Conservation (phyloP, 2,329 filamentous ascomycete species). For the Rhytidhysteron rufulum region DNA sequence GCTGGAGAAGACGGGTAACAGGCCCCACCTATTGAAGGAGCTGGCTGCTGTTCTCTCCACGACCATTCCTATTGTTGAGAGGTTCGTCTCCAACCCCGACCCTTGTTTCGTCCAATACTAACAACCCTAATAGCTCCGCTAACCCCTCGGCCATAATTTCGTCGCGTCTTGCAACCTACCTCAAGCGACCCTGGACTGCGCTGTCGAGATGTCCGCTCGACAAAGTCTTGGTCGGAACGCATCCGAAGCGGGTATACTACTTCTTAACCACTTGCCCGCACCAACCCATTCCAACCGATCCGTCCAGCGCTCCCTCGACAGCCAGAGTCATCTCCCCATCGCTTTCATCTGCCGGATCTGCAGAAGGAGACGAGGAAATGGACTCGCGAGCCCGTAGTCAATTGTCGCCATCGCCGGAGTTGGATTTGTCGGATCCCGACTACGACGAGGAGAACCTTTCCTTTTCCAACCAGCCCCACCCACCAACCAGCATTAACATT, state of each 20-base stretch:
- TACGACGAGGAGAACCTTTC: slow-evolving; percentile 69
- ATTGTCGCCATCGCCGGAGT: slow-evolving; percentile 85
- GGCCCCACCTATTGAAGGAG: slow-evolving; percentile 92
- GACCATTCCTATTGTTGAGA: slow-evolving; percentile 78
- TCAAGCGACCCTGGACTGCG: slow-evolving; percentile 80
- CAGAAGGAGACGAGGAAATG: slow-evolving; percentile 63
- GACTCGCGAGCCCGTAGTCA: slow-evolving; percentile 57
- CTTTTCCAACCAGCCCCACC: slow-evolving; percentile 51
- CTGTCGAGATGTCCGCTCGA: slow-evolving; percentile 79
- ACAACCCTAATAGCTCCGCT: slow-evolving; percentile 67
- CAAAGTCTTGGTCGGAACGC: slow-evolving; percentile 87
- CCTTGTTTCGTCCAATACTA: slow-evolving; percentile 5
- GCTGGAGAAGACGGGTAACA: slow-evolving; percentile 83
- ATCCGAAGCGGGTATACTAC: slow-evolving; percentile 94
- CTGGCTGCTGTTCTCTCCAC: slow-evolving; percentile 75
- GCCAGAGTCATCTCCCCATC: slow-evolving; percentile 76
- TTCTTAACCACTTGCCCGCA: slow-evolving; percentile 86
- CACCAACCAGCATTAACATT: slow-evolving; percentile 40
- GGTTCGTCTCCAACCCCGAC: slow-evolving; percentile 63
- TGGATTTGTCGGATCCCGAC: slow-evolving; percentile 83
- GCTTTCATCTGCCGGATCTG: slow-evolving; percentile 73
- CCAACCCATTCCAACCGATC: slow-evolving; percentile 71
- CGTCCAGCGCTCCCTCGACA: slow-evolving; percentile 47
- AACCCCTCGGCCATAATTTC: slow-evolving; percentile 95
- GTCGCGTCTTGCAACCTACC: slow-evolving; percentile 81